Conservation (phyloP, 23 red algal species). For the Gracilaria domingensis region DNA sequence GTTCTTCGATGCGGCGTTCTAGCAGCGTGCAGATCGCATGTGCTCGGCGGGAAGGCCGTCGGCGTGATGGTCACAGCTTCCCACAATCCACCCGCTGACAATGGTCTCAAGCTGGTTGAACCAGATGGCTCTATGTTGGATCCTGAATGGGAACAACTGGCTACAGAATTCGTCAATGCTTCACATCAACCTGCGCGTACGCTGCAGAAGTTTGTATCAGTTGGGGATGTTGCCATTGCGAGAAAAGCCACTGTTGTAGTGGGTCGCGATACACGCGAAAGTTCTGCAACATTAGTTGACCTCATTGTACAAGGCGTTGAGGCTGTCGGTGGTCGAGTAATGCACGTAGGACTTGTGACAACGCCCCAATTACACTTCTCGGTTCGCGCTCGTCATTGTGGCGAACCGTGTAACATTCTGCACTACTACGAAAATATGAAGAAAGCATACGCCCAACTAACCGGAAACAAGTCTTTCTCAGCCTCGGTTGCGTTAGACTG, state of each 20-base stretch:
- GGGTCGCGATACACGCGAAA: constrained; percentile 73
- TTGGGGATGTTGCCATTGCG: constrained; percentile 28
- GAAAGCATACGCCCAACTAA: constrained; percentile 42
- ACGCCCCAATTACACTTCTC: constrained; percentile 84
- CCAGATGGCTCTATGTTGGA: constrained; percentile 80
- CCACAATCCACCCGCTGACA: constrained; percentile 92
- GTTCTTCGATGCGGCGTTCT: constrained; percentile 77
- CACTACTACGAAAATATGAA: constrained; percentile 49
- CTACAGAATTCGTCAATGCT: constrained; percentile 74
- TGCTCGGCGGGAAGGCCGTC: constrained; percentile 60
- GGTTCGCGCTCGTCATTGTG: constrained; percentile 48
- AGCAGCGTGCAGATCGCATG: constrained; percentile 67
- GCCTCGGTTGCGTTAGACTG: constrained; percentile 82
- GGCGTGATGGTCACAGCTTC: constrained; percentile 98
- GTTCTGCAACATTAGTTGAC: constrained; percentile 43
- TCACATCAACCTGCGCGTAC: constrained; percentile 28
- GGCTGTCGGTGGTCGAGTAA: constrained; percentile 59
- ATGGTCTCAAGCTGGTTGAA: constrained; percentile 95
- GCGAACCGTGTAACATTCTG: constrained; percentile 25
- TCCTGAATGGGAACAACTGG: constrained; percentile 72
- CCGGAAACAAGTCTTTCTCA: not conserved
- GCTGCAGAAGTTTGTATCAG: constrained; percentile 24
- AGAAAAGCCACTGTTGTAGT: constrained; percentile 61
- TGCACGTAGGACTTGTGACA: constrained; percentile 66
- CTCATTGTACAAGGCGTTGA: constrained; percentile 48